Conservation (phyloP, 495 filamentous ascomycete species). For the Geopyxis carbonaria region DNA sequence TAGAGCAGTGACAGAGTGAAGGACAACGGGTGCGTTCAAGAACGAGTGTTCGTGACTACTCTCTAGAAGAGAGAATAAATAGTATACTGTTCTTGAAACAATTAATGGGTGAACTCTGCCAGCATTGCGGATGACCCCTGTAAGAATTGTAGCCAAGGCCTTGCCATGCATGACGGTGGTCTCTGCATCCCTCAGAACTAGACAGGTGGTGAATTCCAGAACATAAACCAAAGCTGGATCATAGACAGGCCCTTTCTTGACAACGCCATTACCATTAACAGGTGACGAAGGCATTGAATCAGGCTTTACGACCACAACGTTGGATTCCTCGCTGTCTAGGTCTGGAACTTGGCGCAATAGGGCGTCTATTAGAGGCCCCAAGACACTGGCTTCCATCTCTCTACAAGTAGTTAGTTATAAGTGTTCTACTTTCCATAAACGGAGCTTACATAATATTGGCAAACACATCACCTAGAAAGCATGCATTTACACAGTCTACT, state of each 20-base stretch:
- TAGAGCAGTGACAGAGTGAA: conserved; percentile 82
- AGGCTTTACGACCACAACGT: conserved; percentile 73
- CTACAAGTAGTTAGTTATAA: conserved; percentile 27
- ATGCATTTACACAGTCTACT: conserved; percentile 83
- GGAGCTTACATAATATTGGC: conserved; percentile 59
- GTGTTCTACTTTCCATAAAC: background rate
- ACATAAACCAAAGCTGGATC: conserved; percentile 76
- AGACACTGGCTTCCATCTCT: conserved; percentile 46
- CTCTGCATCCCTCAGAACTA: conserved; percentile 58
- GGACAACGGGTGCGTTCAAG: conserved; percentile 74
- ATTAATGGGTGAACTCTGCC: conserved; percentile 60
- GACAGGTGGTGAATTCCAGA: conserved; percentile 70
- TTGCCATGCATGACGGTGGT: conserved; percentile 59
- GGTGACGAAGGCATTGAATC: conserved; percentile 44
- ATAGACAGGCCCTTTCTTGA: conserved; percentile 44
- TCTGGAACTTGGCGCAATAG: conserved; percentile 63
- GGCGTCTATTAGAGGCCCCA: conserved; percentile 51
- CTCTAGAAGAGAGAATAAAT: conserved; percentile 66
- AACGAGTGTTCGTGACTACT: conserved; percentile 85
- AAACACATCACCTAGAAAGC: conserved; percentile 67
- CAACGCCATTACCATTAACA: conserved; percentile 35
- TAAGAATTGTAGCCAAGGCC: conserved; percentile 58
- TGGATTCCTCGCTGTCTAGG: conserved; percentile 46
- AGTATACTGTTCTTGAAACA: conserved; percentile 68
- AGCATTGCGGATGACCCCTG: conserved; percentile 64